A percentile compares a stretch with the other conserved stretches of the same genome.
Evolutionary conservation across 2,329 filamentous ascomycete genomes (phyloP).

Genomic region (Ophiocordyceps camponoti-leonardi): DNA sequence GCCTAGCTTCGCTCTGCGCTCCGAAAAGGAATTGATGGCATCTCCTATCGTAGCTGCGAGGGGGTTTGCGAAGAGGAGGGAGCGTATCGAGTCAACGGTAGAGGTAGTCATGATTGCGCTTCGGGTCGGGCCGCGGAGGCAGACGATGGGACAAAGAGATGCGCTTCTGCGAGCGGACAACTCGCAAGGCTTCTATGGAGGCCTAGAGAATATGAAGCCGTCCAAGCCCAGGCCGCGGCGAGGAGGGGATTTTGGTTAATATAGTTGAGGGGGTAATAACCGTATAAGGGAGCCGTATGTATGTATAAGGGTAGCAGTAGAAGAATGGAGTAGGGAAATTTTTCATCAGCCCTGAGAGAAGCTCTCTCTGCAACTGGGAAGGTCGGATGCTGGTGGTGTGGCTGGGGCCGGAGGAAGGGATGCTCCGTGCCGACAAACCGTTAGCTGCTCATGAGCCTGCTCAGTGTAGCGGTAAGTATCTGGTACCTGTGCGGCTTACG

Average conservation of each 20-base stretch:
- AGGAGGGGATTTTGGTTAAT: neutral
- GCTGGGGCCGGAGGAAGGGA: neutral
- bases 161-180: neutral
- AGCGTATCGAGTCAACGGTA: conserved; percentile 32
- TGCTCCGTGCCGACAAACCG: neutral
- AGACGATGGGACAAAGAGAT: neutral
- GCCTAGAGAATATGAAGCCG: neutral
- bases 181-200: neutral
- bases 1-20: conserved; percentile 74
- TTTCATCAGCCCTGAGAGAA: neutral
- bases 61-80: conserved; percentile 59
- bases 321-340: neutral
- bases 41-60: conserved; percentile 53
- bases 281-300: no score
- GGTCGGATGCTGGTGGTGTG: neutral
- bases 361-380: neutral
- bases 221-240: neutral
- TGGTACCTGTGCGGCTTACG: neutral
- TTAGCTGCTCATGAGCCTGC: no score
- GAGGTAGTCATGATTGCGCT: conserved; percentile 29
- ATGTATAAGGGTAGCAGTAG: no score
- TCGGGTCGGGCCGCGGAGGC: conserved; percentile 8
- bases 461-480: no score
- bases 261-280: neutral
- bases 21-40: conserved; percentile 65